Conservation (phyloP, 768 basidiomycete genomes). For the Coprinopsis marcescibilis region DNA sequence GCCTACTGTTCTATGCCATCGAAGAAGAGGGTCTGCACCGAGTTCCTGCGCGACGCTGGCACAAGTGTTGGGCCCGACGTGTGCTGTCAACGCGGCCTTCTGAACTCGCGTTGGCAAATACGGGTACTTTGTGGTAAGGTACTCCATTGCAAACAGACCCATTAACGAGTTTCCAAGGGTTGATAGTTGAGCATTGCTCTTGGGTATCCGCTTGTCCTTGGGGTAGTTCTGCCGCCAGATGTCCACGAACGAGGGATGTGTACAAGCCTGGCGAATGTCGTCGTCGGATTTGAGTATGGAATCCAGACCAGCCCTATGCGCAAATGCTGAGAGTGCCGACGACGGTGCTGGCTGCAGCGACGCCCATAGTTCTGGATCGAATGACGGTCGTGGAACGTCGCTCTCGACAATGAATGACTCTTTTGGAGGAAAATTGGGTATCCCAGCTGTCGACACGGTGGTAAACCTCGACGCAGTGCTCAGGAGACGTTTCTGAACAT, state of each 20-base stretch:
- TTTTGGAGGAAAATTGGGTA: conserved; percentile 58
- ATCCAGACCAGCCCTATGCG: conserved; percentile 69
- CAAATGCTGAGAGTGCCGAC: conserved; percentile 68
- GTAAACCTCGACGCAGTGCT: conserved; percentile 40
- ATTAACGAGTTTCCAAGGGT: conserved; percentile 81
- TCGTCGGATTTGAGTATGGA: conserved; percentile 49
- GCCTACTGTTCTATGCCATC: conserved; percentile 78
- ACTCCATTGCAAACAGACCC: conserved; percentile 86
- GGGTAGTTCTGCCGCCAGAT: conserved; percentile 55
- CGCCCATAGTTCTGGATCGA: conserved; percentile 67
- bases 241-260: conserved; percentile 63
- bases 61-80: conserved; percentile 82
- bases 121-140: conserved; percentile 74
- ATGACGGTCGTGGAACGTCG: conserved; percentile 34
- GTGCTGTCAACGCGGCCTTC: conserved; percentile 88
- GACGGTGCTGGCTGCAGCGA: conserved; percentile 65
- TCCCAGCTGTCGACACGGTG: conserved; percentile 50
- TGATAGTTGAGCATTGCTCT: conserved; percentile 72
- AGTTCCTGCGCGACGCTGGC: conserved; percentile 82
- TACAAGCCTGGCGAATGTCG: conserved; percentile 67
- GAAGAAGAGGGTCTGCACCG: conserved; percentile 69
- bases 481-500: conserved; percentile 50
- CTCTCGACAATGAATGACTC: conserved; percentile 32
- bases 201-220: conserved; percentile 38
- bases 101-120: conserved; percentile 88